Percentiles rank a stretch among this genome's conserved stretches.
Evolutionary conservation across 2,329 filamentous ascomycete genomes (phyloP).

Genomic region (Aspergillus niger): DNA sequence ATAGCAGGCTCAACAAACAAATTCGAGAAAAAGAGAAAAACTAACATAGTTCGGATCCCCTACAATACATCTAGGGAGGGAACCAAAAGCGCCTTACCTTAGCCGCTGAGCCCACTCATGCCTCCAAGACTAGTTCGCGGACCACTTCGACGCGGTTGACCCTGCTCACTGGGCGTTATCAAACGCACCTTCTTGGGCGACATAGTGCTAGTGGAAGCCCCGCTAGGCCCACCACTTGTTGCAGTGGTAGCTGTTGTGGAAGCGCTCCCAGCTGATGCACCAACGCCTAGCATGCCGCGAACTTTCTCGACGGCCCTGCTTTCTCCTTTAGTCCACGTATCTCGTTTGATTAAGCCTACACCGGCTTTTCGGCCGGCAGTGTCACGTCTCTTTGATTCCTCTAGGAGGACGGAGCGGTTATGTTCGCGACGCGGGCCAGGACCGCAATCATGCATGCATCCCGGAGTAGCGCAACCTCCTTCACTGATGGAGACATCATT

Average conservation of each 20-base stretch:
- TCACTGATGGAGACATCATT: conserved; percentile 50
- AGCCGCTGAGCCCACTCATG: conserved; percentile 12
- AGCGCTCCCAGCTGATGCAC: conserved; percentile 27
- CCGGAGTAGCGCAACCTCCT: conserved; percentile 60
- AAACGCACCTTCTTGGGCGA: conserved; percentile 50
- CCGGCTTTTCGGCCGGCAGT: conserved; percentile 37
- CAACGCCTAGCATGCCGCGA: conserved; percentile 44
- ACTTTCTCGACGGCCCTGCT: conserved; percentile 51
- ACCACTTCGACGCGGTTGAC: conserved; percentile 25
- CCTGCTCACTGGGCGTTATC: conserved; percentile 48
- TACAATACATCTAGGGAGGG: neutral
- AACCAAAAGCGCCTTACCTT: neutral
- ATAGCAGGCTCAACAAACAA: neutral
- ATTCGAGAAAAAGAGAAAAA: neutral
- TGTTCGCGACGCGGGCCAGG: conserved; percentile 50
- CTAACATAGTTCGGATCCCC: neutral
- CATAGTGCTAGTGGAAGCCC: conserved; percentile 36
- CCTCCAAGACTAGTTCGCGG: conserved; percentile 26
- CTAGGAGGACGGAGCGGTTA: conserved; percentile 36
- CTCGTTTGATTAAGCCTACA: conserved; percentile 44
- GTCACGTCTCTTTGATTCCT: conserved; percentile 37
- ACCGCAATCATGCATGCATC: conserved; percentile 63
- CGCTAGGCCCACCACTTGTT: conserved; percentile 23
- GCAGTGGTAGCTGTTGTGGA: conserved; percentile 26
- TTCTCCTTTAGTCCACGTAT: conserved; percentile 47